Conservation (phyloP, 2,329 filamentous ascomycete genomes). For the Fusarium chuoi region DNA sequence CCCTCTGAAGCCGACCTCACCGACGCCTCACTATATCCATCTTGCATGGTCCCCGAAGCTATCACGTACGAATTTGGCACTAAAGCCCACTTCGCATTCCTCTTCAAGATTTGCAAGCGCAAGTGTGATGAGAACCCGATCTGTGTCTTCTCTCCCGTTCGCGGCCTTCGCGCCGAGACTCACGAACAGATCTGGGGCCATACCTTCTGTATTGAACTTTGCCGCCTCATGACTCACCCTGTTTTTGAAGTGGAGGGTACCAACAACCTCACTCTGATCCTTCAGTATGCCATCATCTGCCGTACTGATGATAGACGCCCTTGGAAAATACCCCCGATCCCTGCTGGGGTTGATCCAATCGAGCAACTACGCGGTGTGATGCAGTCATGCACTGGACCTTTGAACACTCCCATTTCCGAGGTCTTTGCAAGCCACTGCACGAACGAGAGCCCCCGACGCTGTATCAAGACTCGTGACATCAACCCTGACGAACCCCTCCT, state of each 20-base stretch:
- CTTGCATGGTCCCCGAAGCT: not conserved
- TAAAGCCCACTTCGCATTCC: not conserved
- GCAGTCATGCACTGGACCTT: not conserved
- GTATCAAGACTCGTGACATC: not conserved
- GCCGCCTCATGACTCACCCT: not conserved
- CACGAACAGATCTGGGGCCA: not conserved
- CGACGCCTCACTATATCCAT: not conserved
- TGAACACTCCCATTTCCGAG: not conserved
- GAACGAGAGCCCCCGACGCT: not conserved
- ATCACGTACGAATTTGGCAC: not conserved
- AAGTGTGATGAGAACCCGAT: not conserved
- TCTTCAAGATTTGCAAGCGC: not conserved
- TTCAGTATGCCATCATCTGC: not conserved
- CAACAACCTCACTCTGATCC: not conserved
- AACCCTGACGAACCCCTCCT: not conserved
- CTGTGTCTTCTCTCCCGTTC: not conserved
- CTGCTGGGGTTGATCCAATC: not conserved
- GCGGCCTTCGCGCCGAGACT: not conserved
- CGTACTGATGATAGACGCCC: not conserved
- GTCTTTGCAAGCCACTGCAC: not conserved
- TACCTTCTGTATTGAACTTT: not conserved
- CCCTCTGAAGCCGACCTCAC: not conserved
- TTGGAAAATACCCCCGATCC: not conserved
- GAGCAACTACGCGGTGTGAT: not conserved
- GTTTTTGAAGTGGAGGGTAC: not conserved